These are phyloP conservation scores for Aspergillus luchuensis DNA, from an alignment of 2,329 filamentous ascomycete species.

Conservation along the genomic window DNA sequence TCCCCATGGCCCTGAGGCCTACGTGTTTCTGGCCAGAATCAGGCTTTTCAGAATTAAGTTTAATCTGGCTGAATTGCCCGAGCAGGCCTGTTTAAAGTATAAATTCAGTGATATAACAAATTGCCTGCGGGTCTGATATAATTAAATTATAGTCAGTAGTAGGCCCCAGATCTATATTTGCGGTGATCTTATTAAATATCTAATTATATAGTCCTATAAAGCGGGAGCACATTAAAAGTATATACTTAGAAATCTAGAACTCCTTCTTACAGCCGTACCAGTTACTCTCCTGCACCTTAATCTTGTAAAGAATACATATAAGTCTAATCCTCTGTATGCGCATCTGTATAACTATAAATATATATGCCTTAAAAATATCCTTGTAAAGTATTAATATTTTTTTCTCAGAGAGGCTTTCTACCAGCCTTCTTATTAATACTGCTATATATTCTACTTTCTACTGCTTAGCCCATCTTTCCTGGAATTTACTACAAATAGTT, in stretches of 20 bases:
- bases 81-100: background rate
- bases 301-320: background rate
- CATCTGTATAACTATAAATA: background rate
- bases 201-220: background rate
- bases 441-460: background rate
- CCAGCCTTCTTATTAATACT: background rate
- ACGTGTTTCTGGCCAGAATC: background rate
- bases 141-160: background rate
- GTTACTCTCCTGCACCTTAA: background rate
- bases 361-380: background rate
- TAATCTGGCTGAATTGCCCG: background rate
- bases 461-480: background rate
- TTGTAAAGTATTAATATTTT: background rate
- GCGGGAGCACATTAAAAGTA: background rate
- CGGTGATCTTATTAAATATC: background rate
- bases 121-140: background rate
- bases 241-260: background rate
- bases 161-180: background rate
- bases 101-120: constrained; percentile 1
- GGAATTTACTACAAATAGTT: background rate
- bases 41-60: background rate
- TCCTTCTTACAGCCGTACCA: background rate
- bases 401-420: background rate
- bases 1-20: background rate
- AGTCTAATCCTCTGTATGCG: background rate